A percentile compares a stretch with the other conserved stretches of the same genome.
These are phyloP conservation scores for Trypanosoma boissoni DNA, from an alignment of 208 protist genomes.

Conservation along the genomic window DNA sequence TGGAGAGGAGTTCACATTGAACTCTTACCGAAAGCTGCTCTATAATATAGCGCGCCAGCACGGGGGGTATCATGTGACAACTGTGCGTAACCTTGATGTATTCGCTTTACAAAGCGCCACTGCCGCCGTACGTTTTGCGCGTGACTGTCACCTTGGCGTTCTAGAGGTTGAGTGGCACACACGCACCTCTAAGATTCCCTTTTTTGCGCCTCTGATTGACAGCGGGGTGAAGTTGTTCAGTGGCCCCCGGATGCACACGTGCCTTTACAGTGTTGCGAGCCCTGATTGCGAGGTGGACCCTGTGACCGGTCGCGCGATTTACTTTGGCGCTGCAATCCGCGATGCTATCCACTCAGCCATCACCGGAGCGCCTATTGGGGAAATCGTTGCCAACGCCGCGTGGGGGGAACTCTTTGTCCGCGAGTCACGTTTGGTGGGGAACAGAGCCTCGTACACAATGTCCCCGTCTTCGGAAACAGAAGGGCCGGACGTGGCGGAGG, in stretches of 20 bases:
- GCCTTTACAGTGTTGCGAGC: constrained; percentile 73
- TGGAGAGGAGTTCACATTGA: constrained; percentile 66
- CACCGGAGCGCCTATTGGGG: constrained; percentile 51
- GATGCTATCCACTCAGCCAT: constrained; percentile 52
- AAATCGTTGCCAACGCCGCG: constrained; percentile 72
- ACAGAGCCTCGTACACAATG: constrained; percentile 5
- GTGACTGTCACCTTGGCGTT: constrained; percentile 65
- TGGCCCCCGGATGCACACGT: constrained; percentile 83
- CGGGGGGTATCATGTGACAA: constrained; percentile 56
- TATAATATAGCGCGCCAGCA: constrained; percentile 30
- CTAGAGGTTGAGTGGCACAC: constrained; percentile 52
- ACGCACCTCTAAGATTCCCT: constrained; percentile 25
- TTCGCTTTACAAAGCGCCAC: constrained; percentile 73
- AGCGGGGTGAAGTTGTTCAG: constrained; percentile 54
- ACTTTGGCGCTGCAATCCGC: constrained; percentile 62
- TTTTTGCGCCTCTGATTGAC: constrained; percentile 45
- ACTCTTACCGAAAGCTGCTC: constrained; percentile 64
- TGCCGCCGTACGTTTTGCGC: constrained; percentile 63
- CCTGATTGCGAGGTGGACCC: constrained; percentile 68
- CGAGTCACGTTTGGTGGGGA: constrained; percentile 34
- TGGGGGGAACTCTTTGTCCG: constrained; percentile 49
- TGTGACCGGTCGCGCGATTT: constrained; percentile 50
- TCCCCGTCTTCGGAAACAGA: too few relatives aligned
- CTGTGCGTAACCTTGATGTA: constrained; percentile 45
- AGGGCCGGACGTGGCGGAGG: constrained; percentile 17